Evolutionary conservation across 495 filamentous ascomycete genomes (phyloP), one percentile per base, ranked within the genome.

Genomic region (Hypoxylon intermedium): DNA sequence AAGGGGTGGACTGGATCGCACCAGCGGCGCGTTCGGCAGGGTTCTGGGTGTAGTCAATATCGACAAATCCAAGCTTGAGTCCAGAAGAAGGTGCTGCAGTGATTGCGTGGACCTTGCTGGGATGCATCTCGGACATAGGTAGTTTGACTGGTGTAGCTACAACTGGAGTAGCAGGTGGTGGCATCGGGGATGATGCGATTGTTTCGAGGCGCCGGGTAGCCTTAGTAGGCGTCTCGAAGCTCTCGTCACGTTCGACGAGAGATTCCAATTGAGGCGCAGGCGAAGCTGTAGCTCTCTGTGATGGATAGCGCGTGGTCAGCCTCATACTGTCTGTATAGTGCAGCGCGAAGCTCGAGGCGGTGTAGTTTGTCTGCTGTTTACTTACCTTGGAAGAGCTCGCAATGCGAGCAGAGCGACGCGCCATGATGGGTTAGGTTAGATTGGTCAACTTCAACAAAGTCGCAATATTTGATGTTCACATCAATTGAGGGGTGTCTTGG

Each of bases 41-140:
- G 43, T 71, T 75, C 37, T 67, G 68, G 42, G 21, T 77, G 68
- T 51, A 69, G 68, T 66, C 77, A 60, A 90, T 79, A 52, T 88
- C 85, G 43, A 81, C 80, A 70, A 90, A 90, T 3, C 88, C 88
- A 43, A 89, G 75, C 34, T 87, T 77, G 38, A 89, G 70, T 16
- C 83, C 87, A 0, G 87, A 86, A 40, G 89, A 88, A 3, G 82
- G 81, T 28, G 87, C 76, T n/a, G 82, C 83, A 56, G 87, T 91
- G 63, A 85, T 91, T 24, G 81, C 77, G 45, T 89, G 88, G 24
- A 79, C 83, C 68, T 87, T 87, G 80, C 84, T 89, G 33, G 89
- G 89, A 67, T 92, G 89, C 88, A 91, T 91, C 67, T 91, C 88
- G 28, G 85, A 81, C 48, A 77, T 77, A 38, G 86, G 73, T 3